These are phyloP conservation scores for Furcasterigmium sp. DNA, from an alignment of 2,329 filamentous ascomycete species.

Conservation along the genomic window DNA sequence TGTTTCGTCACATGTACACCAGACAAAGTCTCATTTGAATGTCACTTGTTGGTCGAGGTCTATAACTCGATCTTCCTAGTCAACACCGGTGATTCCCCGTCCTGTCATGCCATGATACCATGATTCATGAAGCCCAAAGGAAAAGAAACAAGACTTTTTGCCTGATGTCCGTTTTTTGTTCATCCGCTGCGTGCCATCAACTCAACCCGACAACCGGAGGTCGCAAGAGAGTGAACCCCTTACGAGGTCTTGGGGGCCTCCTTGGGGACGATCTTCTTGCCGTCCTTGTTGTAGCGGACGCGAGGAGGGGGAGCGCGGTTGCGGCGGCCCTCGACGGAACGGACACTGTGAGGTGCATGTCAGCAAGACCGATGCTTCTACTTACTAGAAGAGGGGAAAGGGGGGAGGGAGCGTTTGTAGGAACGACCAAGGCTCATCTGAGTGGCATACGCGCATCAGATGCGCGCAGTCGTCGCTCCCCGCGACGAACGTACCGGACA, in stretches of 20 bases:
- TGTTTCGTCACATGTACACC: not conserved
- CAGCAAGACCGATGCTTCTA: not conserved
- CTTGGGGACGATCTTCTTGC: conserved; percentile 95
- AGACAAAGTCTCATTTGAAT: not conserved
- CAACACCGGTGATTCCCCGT: conserved; percentile 3
- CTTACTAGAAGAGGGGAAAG: not conserved
- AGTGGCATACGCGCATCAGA: conserved; percentile 38
- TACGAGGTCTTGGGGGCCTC: conserved; percentile 60
- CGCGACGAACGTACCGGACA: conserved; percentile 82
- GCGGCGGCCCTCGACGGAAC: conserved; percentile 91
- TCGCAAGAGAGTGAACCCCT: not conserved
- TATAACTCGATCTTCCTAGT: conserved; percentile 4
- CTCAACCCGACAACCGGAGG: not conserved
- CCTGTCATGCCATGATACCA: conserved; percentile 5
- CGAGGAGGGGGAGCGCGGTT: conserved; percentile 97
- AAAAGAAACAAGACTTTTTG: conserved; percentile 2
- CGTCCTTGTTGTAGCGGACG: conserved; percentile 99
- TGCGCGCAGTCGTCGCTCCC: conserved; percentile 55
- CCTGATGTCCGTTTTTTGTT: not conserved
- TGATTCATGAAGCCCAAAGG: conserved; percentile 2
- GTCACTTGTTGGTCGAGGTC: not conserved
- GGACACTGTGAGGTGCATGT: conserved; percentile 65
- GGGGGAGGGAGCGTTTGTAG: conserved; percentile 10
- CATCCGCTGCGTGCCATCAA: not conserved
- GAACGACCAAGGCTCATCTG: conserved; percentile 58